These are phyloP conservation scores for Arabis alpina DNA, from an alignment of 345 rosid genomes.

Conservation along the genomic window DNA sequence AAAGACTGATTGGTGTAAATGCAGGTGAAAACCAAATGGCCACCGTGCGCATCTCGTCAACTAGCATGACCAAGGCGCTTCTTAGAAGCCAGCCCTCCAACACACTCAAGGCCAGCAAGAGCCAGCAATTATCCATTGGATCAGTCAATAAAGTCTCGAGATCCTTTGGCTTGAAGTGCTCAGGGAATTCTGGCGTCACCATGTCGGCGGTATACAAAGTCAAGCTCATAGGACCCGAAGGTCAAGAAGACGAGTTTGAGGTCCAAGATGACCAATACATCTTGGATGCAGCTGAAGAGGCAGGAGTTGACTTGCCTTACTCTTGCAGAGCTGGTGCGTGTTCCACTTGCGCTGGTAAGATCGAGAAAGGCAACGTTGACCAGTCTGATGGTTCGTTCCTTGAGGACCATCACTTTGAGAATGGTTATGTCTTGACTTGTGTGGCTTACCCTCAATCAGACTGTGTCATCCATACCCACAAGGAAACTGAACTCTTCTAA, in stretches of 20 bases:
- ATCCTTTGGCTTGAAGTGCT: constrained; percentile 65
- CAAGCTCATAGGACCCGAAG: constrained; percentile 73
- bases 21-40: constrained; percentile 52
- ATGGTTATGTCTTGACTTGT: constrained; percentile 77
- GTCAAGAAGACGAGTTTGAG: constrained; percentile 63
- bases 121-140: constrained; percentile 43
- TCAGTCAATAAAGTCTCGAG: constrained; percentile 55
- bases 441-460: constrained; percentile 71
- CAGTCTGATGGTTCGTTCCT: constrained; percentile 89
- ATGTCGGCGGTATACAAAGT: constrained; percentile 72
- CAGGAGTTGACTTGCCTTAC: constrained; percentile 81
- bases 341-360: constrained; percentile 79
- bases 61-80: constrained; percentile 52
- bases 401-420: constrained; percentile 59
- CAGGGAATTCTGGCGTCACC: constrained; percentile 48
- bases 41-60: constrained; percentile 49
- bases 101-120: constrained; percentile 36
- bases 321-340: constrained; percentile 96
- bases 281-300: constrained; percentile 79
- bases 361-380: constrained; percentile 65
- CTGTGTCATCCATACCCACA: constrained; percentile 86
- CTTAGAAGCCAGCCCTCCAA: constrained; percentile 44
- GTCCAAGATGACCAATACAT: constrained; percentile 66
- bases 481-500: constrained; percentile 71
- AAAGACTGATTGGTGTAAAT: not conserved